Evolutionary conservation across 352 stramenopile species (phyloP), one percentile per base, ranked within the genome.

Genomic region (Thalassiosira sp.): DNA sequence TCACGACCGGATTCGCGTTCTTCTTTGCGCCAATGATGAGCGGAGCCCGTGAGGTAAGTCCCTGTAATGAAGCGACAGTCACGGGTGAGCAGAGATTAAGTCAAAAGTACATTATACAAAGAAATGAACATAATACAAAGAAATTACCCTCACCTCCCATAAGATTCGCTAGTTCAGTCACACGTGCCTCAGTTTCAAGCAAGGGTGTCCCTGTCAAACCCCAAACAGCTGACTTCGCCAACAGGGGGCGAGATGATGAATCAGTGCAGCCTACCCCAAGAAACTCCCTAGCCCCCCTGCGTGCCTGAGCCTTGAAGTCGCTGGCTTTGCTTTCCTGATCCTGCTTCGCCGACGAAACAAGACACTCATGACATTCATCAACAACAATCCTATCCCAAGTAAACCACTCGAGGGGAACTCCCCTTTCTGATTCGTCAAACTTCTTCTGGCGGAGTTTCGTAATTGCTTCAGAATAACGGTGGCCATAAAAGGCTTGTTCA

Each of bases 351-450:
- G 70, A 70, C 3, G 69, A 82, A 1, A 86, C 79, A 2, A 89
- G 64, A 43, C 64, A 81, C 65, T 89, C 81, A 35, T 89, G 81
- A 49, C 71, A 80, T 70, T 84, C 74, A 70, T 84, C 79, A 43
- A 86, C 74, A 25, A 86, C 62, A 49, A 86, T 72, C 7, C 79
- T 58, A 15, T 86, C 69, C 68, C 68, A 86, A 43, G 52, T 73
- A 56, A 81, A 86, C 52, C 63, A 86, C 57, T 86, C 79, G 5
- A 86, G 63, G 10, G 79, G 74, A 27, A 86, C 74, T 27, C 74
- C 79, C 42, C 67, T 61, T 11, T 83, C 74, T 25, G 46, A 59
- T 43, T 20, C 31, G 6, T 22, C 46, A 65, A 86, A 81, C 5
- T 70, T 75, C 37, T 82, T 67, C 11, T 56, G 45, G 22, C 70